Base-by-base conservation (phyloP, 2,329 filamentous ascomycete species). In the Arthrobotrys sinensis region DNA sequence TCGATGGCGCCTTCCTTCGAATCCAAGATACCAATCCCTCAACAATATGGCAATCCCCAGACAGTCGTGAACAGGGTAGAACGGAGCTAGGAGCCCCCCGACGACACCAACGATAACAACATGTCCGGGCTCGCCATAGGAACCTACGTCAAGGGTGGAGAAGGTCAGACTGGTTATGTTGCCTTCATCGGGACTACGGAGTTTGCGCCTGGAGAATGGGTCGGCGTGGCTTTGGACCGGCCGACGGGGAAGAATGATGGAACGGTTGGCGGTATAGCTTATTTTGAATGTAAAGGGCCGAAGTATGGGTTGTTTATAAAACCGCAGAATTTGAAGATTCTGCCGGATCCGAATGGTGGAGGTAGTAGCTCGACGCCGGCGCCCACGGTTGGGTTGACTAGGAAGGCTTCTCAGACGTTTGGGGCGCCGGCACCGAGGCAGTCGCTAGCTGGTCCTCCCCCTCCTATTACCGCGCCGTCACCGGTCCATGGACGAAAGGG, bases 191-290 rank as follows among this genome's bases (percentile, higher is more conserved):
- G 96, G 82, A 86, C 88, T 69, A 93, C 95, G 43, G 86, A 89
- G 81, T 97, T 98, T 85, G 90, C 93, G 73, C 86, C 88, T 4
- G 95, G 94, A 80, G 90, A 92, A 79, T 98, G 94, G 93, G 87
- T 97, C 76, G 95, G 95, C 80, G 89, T 98, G 76, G 94, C 97
- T 86, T 89, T 98, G 71, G 90, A 93, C 65, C 91, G 93, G 55
- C 87, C 91, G 66, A 89, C 88, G 19, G 95, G 96, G 36, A 98
- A 98, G 86, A 98, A 98, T 82, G 93, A 98, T 87, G 95, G 95
- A 80, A 91, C 92, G 69, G 93, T 98, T 55, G 90, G 95, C 84
- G 94, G 93, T 79, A 89, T 93, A 83, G 88, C 93, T 19, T 98
- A 98, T 84, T 98, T 97, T 82, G 90, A 94, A 62, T 98, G 95